Evolutionary conservation across 108 stramenopile genomes (phyloP), one percentile per base, ranked within the genome.

Genomic region (Heterococcus sp.): DNA sequence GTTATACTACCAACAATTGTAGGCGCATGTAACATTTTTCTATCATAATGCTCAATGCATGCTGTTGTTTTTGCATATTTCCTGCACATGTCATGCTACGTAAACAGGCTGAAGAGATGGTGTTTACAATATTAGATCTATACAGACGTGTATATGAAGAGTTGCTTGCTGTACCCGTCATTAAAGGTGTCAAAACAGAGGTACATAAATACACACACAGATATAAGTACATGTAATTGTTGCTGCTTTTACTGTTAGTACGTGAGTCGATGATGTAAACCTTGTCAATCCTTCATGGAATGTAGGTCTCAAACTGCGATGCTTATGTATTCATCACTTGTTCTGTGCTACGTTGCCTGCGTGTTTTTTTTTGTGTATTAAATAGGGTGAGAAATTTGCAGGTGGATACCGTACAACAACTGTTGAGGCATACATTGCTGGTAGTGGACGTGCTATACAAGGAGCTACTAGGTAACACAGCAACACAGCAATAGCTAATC

Each of bases 351-450:
- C n/a, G n/a, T n/a, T n/a, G n/a, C n/a, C n/a, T n/a, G n/a, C n/a
- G n/a, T n/a, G n/a, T n/a, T n/a, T n/a, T n/a, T n/a, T n/a, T n/a
- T n/a, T n/a, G n/a, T n/a, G n/a, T n/a, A n/a, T n/a, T n/a, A n/a
- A n/a, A n/a, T n/a, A n/a, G 84, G 91, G 91, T 82, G 99, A 99
- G 79, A 96, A 94, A 90, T 99, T 99, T 85, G 96, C 98, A 2
- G 98, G 98, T 26, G 99, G 97, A 1, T 90, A 91, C 82, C 87
- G 89, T 75, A 99, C 99, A 8, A 97, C 96, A 3, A 99, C 99
- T 2, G 95, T 98, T 38, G 99, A 99, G 89, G 99, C 97, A 0
- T 97, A 97, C 88, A 95, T 99, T 86, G 91, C 94, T 4, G 92
- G 93, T 34, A 92, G 93, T 27, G 99, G 99, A 66, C 88, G 99